Evolutionary conservation across 2,329 filamentous ascomycete species (phyloP).

Genomic region (Exophiala oligosperma): DNA sequence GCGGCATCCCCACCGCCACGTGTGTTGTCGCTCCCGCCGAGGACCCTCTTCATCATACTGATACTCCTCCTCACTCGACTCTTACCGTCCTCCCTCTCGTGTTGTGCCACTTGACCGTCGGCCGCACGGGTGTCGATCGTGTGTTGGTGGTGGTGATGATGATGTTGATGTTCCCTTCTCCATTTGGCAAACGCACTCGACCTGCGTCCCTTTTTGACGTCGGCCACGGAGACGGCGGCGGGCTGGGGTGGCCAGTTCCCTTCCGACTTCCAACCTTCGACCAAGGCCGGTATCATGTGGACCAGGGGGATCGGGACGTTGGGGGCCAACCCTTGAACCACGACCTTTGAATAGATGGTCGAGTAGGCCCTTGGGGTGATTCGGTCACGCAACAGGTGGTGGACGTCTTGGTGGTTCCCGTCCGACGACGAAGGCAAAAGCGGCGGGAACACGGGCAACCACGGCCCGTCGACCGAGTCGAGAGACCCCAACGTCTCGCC

Average conservation of each 20-base stretch:
- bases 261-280: slow-evolving; percentile 88
- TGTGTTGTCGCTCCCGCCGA: neutral
- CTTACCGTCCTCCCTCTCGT: slow-evolving; percentile 9
- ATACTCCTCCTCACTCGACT: slow-evolving; percentile 18
- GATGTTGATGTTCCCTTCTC: slow-evolving; percentile 6
- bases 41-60: slow-evolving; percentile 20
- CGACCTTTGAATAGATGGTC: slow-evolving; percentile 86
- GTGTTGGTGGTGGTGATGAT: neutral
- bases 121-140: neutral
- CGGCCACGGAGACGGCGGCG: slow-evolving; percentile 5
- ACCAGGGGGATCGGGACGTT: slow-evolving; percentile 83
- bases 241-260: slow-evolving; percentile 80
- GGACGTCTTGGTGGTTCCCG: slow-evolving; percentile 34
- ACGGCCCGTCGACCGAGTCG: slow-evolving; percentile 48
- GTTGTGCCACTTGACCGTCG: neutral
- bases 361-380: slow-evolving; percentile 74
- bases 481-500: neutral
- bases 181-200: slow-evolving; percentile 19
- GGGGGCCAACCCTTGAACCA: slow-evolving; percentile 75
- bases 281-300: slow-evolving; percentile 77
- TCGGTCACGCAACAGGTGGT: slow-evolving; percentile 73
- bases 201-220: slow-evolving; percentile 18
- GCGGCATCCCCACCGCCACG: neutral
- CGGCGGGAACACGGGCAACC: slow-evolving; percentile 72
- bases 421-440: slow-evolving; percentile 57